Base-by-base conservation (phyloP, 2,329 filamentous ascomycete genomes). In the Claviceps fusiformis region DNA sequence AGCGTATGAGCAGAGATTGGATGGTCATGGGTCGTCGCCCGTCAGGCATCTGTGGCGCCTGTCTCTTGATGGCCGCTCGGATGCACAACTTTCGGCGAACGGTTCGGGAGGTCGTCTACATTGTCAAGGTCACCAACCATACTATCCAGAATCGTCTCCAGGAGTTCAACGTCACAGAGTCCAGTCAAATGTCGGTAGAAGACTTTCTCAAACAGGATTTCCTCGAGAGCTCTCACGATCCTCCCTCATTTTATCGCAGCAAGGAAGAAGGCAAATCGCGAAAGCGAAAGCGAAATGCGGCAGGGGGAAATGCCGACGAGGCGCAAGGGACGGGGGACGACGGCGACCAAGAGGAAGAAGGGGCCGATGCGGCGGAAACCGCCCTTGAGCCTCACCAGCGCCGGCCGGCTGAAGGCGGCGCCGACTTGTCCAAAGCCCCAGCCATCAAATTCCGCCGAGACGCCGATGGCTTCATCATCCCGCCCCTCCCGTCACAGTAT, bases 41-140 rank as follows among this genome's bases (percentile, higher is more conserved):
- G 17, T 92, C 92, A 7, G 93, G 93, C 61, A 85, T 97, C 54
- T 96, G 91, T 68, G 93, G 93, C 58, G 93, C 93, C 13, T 95
- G 91, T 61, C 79, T 98, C 50, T 87, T 98, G 58, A 85, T 98
- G 68, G 93, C 93, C 7, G 92, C 93, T 9, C 87, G 93, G 53
- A 97, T 97, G 86, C 95, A 96, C 78, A 97, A 97, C 70, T 98
- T 95, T 67, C 86, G 92, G 48, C 85, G 93, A 19, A 95, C 90
- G 0, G 83, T 95, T 13, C 82, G 90, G 35, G 93, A 98, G 70
- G 87, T 98, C 9, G 92, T 97, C n/a, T 97, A 95, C 67, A 88
- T 96, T 43, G 92, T 96, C 67, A 97, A 96, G 67, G 91, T 97
- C 52, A 95, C 91, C 46, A 95, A 95, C 60, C 81, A 89, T 58